Evolutionary conservation across 2,329 filamentous ascomycete species (phyloP).

Genomic region (Didymella lethalis): DNA sequence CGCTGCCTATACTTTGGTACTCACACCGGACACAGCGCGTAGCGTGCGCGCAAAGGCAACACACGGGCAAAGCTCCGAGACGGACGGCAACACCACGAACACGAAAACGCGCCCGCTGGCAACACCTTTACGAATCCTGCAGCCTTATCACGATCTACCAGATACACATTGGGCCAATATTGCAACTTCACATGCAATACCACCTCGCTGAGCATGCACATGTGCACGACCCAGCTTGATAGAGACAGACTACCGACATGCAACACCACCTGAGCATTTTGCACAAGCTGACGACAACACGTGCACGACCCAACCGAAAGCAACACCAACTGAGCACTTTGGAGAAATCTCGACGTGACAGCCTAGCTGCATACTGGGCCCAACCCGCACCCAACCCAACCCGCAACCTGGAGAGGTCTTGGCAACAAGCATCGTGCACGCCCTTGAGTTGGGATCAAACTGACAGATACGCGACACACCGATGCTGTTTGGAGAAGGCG

Average conservation of each 20-base stretch:
- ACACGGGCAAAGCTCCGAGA: not conserved
- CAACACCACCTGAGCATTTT: no score
- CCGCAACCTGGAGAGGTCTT: no score
- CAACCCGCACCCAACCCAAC: no score
- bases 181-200: not conserved
- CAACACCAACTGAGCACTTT: no score
- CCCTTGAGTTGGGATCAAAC: no score
- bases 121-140: not conserved
- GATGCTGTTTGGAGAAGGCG: no score
- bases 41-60: not conserved
- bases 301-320: no score
- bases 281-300: no score
- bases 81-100: not conserved
- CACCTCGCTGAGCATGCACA: not conserved
- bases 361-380: no score
- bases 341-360: no score
- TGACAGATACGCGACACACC: no score
- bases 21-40: constrained; percentile 3
- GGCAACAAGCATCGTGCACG: no score
- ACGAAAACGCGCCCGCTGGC: not conserved
- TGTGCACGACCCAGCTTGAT: not conserved
- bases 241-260: not conserved
- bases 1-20: not conserved
- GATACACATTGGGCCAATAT: not conserved
- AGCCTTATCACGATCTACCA: not conserved